Conservation (phyloP, 2,329 filamentous ascomycete genomes). For the Penicillium freii region DNA sequence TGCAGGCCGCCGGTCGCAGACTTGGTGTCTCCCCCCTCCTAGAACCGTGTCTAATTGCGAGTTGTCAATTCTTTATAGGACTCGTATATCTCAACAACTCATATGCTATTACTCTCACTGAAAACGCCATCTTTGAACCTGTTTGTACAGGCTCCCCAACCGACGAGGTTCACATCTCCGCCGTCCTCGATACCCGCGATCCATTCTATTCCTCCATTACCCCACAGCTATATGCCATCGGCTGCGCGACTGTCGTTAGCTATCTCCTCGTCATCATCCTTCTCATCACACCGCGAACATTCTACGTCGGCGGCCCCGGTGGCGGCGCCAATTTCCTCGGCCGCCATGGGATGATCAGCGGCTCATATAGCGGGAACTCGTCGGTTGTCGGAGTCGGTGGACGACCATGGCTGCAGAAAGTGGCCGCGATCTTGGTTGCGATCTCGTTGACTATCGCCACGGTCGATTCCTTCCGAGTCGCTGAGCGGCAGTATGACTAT, state of each 20-base stretch:
- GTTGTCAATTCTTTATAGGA: constrained; percentile 27
- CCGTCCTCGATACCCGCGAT: constrained; percentile 68
- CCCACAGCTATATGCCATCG: constrained; percentile 88
- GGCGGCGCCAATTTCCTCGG: constrained; percentile 71
- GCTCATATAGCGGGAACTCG: constrained; percentile 63
- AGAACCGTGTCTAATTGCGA: background rate
- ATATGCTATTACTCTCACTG: constrained; percentile 45
- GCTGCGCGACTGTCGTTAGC: constrained; percentile 83
- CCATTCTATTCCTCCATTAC: constrained; percentile 94
- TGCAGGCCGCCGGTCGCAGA: background rate
- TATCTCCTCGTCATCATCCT: constrained; percentile 94
- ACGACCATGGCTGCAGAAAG: constrained; percentile 86
- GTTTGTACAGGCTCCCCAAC: constrained; percentile 45
- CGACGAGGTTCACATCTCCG: constrained; percentile 40
- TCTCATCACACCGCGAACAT: constrained; percentile 90
- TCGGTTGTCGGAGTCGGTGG: constrained; percentile 82
- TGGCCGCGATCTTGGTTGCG: constrained; percentile 62
- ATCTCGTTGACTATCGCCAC: constrained; percentile 93
- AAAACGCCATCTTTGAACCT: constrained; percentile 52
- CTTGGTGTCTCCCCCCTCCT: background rate
- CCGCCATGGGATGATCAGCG: constrained; percentile 78
- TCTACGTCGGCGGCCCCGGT: constrained; percentile 72
- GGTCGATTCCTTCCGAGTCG: constrained; percentile 82
- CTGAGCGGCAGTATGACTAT: constrained; percentile 73
- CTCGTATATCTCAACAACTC: constrained; percentile 44